These are phyloP conservation scores for Yamadazyma phyllophila DNA, from an alignment of 805 yeast genomes.

Conservation along the genomic window DNA sequence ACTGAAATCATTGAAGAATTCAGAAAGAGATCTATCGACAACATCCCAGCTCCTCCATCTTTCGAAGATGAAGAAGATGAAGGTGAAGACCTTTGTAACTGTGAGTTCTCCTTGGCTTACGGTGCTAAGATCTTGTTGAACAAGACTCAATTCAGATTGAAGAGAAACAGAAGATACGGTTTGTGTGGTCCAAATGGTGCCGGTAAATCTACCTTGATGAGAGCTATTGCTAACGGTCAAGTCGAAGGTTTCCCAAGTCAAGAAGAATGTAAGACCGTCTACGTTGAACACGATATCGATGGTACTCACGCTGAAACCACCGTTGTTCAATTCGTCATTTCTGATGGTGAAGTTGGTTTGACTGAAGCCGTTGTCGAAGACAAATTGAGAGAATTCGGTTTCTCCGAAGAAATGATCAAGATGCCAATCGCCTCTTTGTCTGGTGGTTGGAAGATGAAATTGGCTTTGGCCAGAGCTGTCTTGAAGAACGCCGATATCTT, in stretches of 20 bases:
- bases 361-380: conserved; percentile 66
- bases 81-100: conserved; percentile 99
- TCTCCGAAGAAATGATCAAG: conserved; percentile 87
- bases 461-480: conserved; percentile 99
- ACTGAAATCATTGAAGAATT: conserved; percentile 83
- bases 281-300: conserved; percentile 99
- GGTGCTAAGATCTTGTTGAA: conserved; percentile 99
- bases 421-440: conserved; percentile 96
- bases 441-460: conserved; percentile 99
- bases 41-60: conserved; percentile 94
- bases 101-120: conserved; percentile 99
- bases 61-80: conserved; percentile 97
- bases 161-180: conserved; percentile 99
- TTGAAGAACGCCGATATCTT: conserved; percentile 97
- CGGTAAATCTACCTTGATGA: conserved; percentile 69
- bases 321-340: conserved; percentile 87
- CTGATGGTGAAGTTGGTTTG: conserved; percentile 72
- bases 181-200: conserved; percentile 67
- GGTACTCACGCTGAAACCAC: conserved; percentile 96
- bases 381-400: conserved; percentile 86
- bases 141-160: conserved; percentile 98
- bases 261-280: conserved; percentile 98
- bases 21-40: conserved; percentile 95
- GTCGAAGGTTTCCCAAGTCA: conserved; percentile 99
- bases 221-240: conserved; percentile 96